These are phyloP conservation scores for Umbelopsis vinacea DNA, from an alignment of 192 early-diverging fungal species.

Conservation along the genomic window DNA sequence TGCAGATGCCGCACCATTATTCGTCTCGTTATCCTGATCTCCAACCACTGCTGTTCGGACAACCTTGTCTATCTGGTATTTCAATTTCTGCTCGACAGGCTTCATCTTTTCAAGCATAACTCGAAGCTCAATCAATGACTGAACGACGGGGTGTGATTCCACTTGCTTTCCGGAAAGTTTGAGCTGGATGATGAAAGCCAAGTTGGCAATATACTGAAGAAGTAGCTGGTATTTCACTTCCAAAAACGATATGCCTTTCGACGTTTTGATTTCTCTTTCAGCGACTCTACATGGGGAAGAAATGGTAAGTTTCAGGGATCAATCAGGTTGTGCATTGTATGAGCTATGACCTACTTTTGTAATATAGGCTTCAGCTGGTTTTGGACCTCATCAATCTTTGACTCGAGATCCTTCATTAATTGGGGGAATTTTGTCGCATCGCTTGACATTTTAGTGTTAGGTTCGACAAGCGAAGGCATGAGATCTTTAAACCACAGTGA, in stretches of 20 bases:
- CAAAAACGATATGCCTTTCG: conserved; percentile 84
- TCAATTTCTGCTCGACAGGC: conserved; percentile 91
- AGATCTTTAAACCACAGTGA: background rate
- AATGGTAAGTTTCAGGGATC: too few relatives aligned
- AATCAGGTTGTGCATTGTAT: too few relatives aligned
- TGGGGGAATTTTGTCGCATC: conserved; percentile 36
- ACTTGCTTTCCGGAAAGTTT: conserved; percentile 79
- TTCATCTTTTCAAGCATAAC: conserved; percentile 92
- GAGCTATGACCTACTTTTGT: conserved; percentile 37
- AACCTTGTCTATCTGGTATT: conserved; percentile 97
- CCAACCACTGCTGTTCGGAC: conserved; percentile 67
- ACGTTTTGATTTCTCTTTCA: conserved; percentile 64
- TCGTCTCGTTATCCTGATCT: conserved; percentile 38
- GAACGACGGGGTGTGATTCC: conserved; percentile 63
- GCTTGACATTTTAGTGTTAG: conserved; percentile 3
- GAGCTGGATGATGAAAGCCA: conserved; percentile 74
- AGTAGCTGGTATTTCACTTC: conserved; percentile 90
- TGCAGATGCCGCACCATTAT: conserved; percentile 15
- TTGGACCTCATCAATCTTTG: conserved; percentile 49
- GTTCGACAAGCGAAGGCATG: conserved; percentile 6
- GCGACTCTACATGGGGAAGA: conserved; percentile 42
- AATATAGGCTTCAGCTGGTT: conserved; percentile 48
- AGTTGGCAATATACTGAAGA: conserved; percentile 83
- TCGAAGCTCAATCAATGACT: conserved; percentile 76
- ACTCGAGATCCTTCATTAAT: conserved; percentile 45